Evolutionary conservation across 805 yeast genomes (phyloP).

Genomic region (Ogataea corticis): DNA sequence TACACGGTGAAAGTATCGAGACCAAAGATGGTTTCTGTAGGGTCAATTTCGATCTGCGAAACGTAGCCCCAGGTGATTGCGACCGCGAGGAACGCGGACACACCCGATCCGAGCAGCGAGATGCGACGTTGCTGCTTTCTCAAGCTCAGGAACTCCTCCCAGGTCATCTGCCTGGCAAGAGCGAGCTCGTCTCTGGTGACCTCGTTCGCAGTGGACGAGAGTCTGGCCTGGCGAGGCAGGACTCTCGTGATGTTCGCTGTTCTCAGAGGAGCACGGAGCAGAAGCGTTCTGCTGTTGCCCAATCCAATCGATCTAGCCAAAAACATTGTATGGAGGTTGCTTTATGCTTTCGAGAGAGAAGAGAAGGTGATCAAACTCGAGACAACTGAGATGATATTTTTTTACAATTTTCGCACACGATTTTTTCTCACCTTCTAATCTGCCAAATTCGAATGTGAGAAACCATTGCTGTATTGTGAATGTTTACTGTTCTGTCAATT

Average conservation of each 20-base stretch:
- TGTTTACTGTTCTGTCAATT: no score
- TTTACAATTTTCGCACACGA: no score
- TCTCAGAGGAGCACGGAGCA: conserved; percentile 1
- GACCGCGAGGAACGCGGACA: conserved; percentile 68
- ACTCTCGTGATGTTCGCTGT: not conserved
- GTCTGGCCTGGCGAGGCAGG: not conserved
- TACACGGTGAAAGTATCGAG: conserved; percentile 84
- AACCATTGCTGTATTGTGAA: not conserved
- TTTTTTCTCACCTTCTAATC: not conserved
- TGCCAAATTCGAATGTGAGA: not conserved
- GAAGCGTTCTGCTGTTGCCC: not conserved
- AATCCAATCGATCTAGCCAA: conserved; percentile 16
- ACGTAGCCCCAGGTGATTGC: conserved; percentile 70
- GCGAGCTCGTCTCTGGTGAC: conserved; percentile 25
- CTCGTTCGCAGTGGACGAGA: conserved; percentile 7
- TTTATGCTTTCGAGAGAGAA: no score
- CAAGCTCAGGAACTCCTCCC: conserved; percentile 79
- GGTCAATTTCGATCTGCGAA: conserved; percentile 82
- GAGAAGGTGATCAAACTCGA: no score
- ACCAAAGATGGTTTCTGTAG: conserved; percentile 86
- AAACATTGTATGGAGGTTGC: conserved; percentile 5
- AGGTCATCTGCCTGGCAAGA: conserved; percentile 43
- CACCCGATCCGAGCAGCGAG: conserved; percentile 64
- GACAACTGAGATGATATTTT: no score
- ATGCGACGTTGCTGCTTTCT: conserved; percentile 74